Percentiles rank a stretch among this genome's conserved stretches.
Conservation (phyloP, 192 early-diverging fungal species). For the Dissophora globulifera region DNA sequence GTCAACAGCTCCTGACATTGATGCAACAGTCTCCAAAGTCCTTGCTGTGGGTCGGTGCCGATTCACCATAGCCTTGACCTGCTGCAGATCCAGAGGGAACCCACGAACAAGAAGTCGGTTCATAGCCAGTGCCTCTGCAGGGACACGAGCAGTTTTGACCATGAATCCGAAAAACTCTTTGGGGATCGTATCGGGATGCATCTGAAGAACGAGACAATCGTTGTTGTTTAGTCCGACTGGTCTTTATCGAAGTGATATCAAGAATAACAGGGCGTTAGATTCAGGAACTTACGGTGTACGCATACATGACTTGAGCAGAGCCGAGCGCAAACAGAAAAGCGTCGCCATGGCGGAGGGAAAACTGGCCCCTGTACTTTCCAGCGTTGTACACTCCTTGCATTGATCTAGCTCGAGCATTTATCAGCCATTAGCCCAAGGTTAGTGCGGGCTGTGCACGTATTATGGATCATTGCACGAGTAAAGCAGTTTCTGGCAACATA, state of each 20-base stretch:
- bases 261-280: too few species aligned
- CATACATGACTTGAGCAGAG: conserved; percentile 66
- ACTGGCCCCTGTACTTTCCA: conserved; percentile 61
- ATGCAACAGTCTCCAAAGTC: conserved; percentile 49
- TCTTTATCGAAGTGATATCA: too few species aligned
- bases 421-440: too few species aligned
- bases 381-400: conserved; percentile 66
- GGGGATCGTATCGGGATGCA: conserved; percentile 67
- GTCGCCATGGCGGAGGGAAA: conserved; percentile 66
- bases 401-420: conserved; percentile 49
- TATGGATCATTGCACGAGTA: too few species aligned
- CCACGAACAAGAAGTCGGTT: conserved; percentile 64
- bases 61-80: conserved; percentile 34
- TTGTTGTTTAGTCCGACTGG: background rate
- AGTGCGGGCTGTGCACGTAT: too few species aligned
- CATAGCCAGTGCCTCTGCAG: conserved; percentile 61
- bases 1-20: conserved; percentile 42
- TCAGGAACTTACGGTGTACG: conserved; percentile 62
- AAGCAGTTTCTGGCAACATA: too few species aligned
- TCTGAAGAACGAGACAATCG: conserved; percentile 36
- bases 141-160: conserved; percentile 70
- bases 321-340: conserved; percentile 62
- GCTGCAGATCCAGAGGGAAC: conserved; percentile 46
- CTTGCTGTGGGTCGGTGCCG: conserved; percentile 55
- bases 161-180: conserved; percentile 68